phyloP scores from a whole-genome alignment of 192 early-diverging fungal genomes.

The Mortierella alpina region DNA sequence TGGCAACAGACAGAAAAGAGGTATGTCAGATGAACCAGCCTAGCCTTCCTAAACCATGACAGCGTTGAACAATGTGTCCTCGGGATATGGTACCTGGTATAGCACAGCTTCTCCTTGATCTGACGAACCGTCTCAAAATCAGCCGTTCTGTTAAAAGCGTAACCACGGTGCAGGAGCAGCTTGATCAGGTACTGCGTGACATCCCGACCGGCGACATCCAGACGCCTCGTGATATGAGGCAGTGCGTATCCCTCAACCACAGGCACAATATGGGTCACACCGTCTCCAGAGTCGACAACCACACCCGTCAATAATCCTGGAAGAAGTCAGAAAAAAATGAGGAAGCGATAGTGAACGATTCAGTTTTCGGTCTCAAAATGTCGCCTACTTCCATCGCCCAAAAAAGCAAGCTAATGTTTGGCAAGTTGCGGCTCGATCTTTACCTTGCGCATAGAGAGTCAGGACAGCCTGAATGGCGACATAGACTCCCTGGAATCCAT shows the following conservation, averaged over 20 bases:
- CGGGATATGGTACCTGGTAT: slow-evolving; percentile 79
- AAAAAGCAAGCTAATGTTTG: too few relatives aligned
- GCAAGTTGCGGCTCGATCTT: not conserved
- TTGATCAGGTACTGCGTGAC: slow-evolving; percentile 98
- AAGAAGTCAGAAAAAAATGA: not conserved
- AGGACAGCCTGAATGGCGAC: slow-evolving; percentile 98
- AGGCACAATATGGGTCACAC: slow-evolving; percentile 99
- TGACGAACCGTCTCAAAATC: slow-evolving; percentile 98
- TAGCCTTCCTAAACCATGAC: not conserved
- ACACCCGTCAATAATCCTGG: slow-evolving; percentile 92
- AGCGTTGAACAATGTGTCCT: too few relatives aligned
- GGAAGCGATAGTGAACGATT: too few relatives aligned
- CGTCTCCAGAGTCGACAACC: slow-evolving; percentile 98
- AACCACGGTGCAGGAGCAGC: slow-evolving; percentile 91
- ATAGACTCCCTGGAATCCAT: slow-evolving; percentile 92
- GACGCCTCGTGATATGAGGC: slow-evolving; percentile 86
- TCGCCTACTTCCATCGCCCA: too few relatives aligned
- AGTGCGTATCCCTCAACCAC: slow-evolving; percentile 97
- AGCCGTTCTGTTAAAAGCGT: slow-evolving; percentile 97
- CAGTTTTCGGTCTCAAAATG: too few relatives aligned
- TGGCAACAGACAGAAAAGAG: slow-evolving; percentile 4
- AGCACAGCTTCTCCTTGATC: slow-evolving; percentile 98
- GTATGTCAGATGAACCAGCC: not conserved
- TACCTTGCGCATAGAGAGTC: slow-evolving; percentile 98
- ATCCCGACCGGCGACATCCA: slow-evolving; percentile 96